These are phyloP conservation scores for Allantophomopsis cytisporea DNA, from an alignment of 2,329 filamentous ascomycete species.

Conservation along the genomic window DNA sequence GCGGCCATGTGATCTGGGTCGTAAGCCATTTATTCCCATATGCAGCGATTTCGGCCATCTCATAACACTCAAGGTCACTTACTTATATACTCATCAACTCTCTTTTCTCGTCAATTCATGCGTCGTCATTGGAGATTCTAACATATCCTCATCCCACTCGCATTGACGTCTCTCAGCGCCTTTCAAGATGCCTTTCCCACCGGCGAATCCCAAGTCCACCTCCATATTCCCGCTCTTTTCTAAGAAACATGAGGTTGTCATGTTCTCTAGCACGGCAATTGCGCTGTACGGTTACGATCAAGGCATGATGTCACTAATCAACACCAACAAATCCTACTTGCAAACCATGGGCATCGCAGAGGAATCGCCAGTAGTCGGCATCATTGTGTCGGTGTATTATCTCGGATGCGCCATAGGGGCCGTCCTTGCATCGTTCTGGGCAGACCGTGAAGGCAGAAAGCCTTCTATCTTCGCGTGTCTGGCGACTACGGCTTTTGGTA, in stretches of 20 bases:
- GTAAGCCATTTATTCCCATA: no score
- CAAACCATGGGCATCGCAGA: slow-evolving; percentile 38
- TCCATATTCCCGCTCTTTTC: slow-evolving; percentile 10
- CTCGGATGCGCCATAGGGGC: slow-evolving; percentile 45
- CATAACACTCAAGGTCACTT: no score
- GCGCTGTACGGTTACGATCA: slow-evolving; percentile 77
- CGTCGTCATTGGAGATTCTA: no score
- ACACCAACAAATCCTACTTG: slow-evolving; percentile 39
- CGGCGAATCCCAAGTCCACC: no score
- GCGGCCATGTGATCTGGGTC: no score
- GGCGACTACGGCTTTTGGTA: slow-evolving; percentile 36
- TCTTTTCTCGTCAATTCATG: no score
- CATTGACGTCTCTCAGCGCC: no score
- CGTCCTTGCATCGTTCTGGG: slow-evolving; percentile 38
- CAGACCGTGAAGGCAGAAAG: slow-evolving; percentile 39
- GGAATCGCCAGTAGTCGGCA: slow-evolving; percentile 37
- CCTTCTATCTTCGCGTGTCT: slow-evolving; percentile 40
- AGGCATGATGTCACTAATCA: slow-evolving; percentile 69
- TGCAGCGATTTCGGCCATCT: no score
- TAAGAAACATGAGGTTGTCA: slow-evolving; percentile 21
- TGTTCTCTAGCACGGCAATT: slow-evolving; percentile 25
- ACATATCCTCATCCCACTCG: no score
- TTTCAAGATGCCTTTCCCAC: no score
- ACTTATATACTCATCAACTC: no score
- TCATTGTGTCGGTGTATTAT: slow-evolving; percentile 49